phyloP scores from a whole-genome alignment of 768 basidiomycete species.

The Tulasnella sp. region DNA sequence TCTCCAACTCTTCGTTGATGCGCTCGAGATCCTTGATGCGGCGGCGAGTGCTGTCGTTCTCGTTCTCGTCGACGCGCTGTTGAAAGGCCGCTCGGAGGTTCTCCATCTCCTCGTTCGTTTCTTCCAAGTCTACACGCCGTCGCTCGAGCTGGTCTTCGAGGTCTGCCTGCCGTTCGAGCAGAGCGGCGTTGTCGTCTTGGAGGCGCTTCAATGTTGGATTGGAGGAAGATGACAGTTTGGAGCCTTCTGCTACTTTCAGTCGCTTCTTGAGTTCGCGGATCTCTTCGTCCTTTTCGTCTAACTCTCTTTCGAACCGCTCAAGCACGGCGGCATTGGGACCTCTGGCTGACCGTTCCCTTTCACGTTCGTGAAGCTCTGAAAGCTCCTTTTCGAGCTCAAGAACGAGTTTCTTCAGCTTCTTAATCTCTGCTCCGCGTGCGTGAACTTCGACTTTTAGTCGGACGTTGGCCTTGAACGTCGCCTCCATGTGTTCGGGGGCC shows the following conservation, averaged over 20 bases:
- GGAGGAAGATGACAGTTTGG: conserved; percentile 19
- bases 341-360: conserved; percentile 56
- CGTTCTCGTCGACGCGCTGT: conserved; percentile 43
- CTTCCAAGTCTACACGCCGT: conserved; percentile 64
- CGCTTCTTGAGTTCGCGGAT: conserved; percentile 62
- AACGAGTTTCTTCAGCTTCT: conserved; percentile 85
- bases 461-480: conserved; percentile 87
- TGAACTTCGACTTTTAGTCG: conserved; percentile 90
- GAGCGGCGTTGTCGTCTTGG: conserved; percentile 56
- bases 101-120: conserved; percentile 81
- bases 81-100: conserved; percentile 67
- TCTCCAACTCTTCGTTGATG: conserved; percentile 43
- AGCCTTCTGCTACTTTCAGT: conserved; percentile 29
- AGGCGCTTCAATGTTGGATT: conserved; percentile 51
- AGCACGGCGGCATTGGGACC: conserved; percentile 31
- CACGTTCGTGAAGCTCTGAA: neutral
- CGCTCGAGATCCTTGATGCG: conserved; percentile 12
- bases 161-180: conserved; percentile 45
- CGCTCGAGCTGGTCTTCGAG: conserved; percentile 61
- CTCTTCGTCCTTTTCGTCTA: conserved; percentile 70
- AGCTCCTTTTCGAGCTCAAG: conserved; percentile 73
- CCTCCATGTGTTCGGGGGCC: conserved; percentile 88
- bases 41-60: conserved; percentile 40
- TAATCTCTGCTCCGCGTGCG: conserved; percentile 83
- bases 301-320: conserved; percentile 38